A percentile compares a stretch with the other conserved stretches of the same genome.
These are phyloP conservation scores for Monosporozyma unispora DNA, from an alignment of 805 yeast species.

Conservation along the genomic window DNA sequence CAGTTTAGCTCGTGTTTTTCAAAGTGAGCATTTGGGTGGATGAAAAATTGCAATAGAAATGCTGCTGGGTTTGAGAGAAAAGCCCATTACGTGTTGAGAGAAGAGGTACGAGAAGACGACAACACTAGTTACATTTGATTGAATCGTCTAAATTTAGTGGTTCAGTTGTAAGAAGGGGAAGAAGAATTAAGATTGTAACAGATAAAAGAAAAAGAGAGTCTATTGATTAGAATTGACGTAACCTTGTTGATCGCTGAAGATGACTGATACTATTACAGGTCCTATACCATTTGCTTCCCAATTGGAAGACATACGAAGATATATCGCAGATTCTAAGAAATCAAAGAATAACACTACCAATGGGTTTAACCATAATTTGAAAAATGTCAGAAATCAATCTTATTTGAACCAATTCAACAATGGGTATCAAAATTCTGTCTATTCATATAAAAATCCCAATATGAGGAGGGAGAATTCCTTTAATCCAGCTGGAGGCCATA, in stretches of 20 bases:
- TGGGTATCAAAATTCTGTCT: not conserved
- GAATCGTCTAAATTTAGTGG: no score
- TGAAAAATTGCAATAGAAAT: not conserved
- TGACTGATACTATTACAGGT: not conserved
- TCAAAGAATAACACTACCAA: not conserved
- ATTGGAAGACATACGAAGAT: slow-evolving; percentile 29
- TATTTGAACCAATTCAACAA: not conserved
- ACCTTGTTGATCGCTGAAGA: not conserved
- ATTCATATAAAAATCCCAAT: not conserved
- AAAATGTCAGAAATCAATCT: not conserved
- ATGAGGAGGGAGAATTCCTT: not conserved
- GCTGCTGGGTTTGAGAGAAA: not conserved
- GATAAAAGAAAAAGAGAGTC: no score
- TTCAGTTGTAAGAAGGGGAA: no score
- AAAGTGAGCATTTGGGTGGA: not conserved
- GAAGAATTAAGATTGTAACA: no score
- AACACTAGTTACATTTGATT: no score
- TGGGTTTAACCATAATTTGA: not conserved
- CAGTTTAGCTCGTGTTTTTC: not conserved
- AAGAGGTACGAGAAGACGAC: not conserved
- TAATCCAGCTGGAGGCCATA: not conserved
- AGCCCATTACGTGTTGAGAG: not conserved
- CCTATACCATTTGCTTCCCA: slow-evolving; percentile 27
- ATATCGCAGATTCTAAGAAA: slow-evolving; percentile 20
- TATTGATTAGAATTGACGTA: no score